These are phyloP conservation scores for Acer saccharum DNA, from an alignment of 345 rosid species.

Conservation along the genomic window DNA sequence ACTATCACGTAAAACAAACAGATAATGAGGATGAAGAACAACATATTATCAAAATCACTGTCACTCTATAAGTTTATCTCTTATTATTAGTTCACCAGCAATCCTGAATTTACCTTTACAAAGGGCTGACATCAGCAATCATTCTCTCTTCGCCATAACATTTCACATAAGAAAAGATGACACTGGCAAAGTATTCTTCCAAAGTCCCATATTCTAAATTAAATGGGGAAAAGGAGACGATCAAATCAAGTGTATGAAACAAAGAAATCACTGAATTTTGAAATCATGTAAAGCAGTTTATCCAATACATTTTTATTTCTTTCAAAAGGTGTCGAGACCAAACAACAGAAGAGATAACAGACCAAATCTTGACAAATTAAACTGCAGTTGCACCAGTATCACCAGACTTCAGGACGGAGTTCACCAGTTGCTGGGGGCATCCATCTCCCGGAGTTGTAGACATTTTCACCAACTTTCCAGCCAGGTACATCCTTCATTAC, in stretches of 20 bases:
- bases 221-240: background rate
- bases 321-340: background rate
- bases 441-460: conserved; percentile 95
- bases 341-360: background rate
- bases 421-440: conserved; percentile 99
- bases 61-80: background rate
- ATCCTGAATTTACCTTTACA: no score
- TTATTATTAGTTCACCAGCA: background rate
- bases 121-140: background rate
- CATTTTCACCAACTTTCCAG: conserved; percentile 97
- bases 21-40: background rate
- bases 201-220: background rate
- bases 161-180: background rate
- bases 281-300: background rate
- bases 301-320: conserved; percentile 18
- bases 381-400: conserved; percentile 24
- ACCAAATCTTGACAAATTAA: background rate
- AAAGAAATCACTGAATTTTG: background rate
- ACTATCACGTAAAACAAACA: background rate
- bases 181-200: background rate
- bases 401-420: conserved; percentile 99
- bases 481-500: conserved; percentile 99
- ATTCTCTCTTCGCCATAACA: background rate
- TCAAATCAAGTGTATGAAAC: background rate
- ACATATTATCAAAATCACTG: background rate